Conservation (phyloP, 352 stramenopile genomes). For the Phytophthora fragariae region DNA sequence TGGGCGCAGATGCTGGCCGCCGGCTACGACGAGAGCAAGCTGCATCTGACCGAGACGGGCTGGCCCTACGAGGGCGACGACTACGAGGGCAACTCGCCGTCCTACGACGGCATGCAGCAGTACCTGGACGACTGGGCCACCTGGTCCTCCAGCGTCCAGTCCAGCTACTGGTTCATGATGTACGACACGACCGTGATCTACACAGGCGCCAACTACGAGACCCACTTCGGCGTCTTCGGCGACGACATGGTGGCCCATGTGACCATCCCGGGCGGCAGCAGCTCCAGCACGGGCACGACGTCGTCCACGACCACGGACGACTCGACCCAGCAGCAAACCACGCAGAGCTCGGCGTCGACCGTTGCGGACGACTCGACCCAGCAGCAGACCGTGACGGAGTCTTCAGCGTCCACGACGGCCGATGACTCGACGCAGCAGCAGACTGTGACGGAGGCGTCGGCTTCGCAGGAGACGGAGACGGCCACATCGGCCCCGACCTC, state of each 20-base stretch:
- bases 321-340: no score
- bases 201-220: constrained; percentile 58
- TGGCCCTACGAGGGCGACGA: constrained; percentile 55
- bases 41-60: constrained; percentile 64
- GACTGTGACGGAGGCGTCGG: no score
- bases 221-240: constrained; percentile 58
- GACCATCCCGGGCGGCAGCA: constrained; percentile 39
- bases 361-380: no score
- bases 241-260: constrained; percentile 55
- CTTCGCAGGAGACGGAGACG: no score
- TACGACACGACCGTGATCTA: constrained; percentile 61
- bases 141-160: constrained; percentile 40
- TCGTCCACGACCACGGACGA: no score
- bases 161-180: constrained; percentile 71
- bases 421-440: no score
- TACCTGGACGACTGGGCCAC: constrained; percentile 55
- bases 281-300: constrained; percentile 4
- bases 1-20: constrained; percentile 45
- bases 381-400: no score
- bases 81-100: constrained; percentile 49
- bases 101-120: constrained; percentile 50
- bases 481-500: no score
- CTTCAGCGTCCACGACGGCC: no score
- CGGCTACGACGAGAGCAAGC: constrained; percentile 48
- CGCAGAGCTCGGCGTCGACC: no score